Percentiles rank a stretch among this genome's conserved stretches.
These are phyloP conservation scores for Solanum corneliomulleri DNA, from an alignment of 257 asterid genomes.

Conservation along the genomic window DNA sequence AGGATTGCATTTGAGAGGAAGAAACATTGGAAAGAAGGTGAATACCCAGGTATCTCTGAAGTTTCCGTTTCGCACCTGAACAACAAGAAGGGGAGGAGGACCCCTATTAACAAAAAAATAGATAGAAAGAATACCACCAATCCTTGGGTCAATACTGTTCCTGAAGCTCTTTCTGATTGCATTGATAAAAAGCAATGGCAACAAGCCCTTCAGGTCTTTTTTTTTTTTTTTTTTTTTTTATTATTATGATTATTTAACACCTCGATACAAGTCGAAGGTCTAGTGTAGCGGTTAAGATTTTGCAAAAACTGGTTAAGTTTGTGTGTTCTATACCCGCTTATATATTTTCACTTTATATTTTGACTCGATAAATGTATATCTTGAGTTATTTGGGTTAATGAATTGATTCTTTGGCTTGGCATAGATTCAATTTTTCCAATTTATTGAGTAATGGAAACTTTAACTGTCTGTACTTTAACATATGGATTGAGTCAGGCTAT, in stretches of 20 bases:
- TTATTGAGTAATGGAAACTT: neutral
- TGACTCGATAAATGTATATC: neutral
- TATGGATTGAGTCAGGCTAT: neutral
- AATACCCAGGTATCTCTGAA: conserved; percentile 43
- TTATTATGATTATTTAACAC: too few relatives aligned
- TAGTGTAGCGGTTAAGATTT: too few relatives aligned
- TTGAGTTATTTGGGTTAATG: neutral
- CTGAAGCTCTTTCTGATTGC: conserved; percentile 47
- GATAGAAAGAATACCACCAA: conserved; percentile 39
- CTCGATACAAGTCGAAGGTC: too few relatives aligned
- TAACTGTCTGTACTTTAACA: neutral
- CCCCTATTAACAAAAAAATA: conserved; percentile 56
- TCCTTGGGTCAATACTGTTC: conserved; percentile 70
- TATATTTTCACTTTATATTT: too few relatives aligned
- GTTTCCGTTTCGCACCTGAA: conserved; percentile 17
- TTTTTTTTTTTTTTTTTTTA: neutral
- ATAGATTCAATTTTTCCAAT: neutral
- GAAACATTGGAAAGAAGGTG: conserved; percentile 67
- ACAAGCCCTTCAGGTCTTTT: neutral
- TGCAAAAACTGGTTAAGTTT: too few relatives aligned
- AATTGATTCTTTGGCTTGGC: neutral
- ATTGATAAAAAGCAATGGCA: neutral
- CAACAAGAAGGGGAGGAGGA: conserved; percentile 15
- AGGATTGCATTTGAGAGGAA: conserved; percentile 20
- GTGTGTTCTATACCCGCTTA: too few relatives aligned